Evolutionary conservation across 129 eudicot genomes (phyloP).

Genomic region (Lactuca sativa): DNA sequence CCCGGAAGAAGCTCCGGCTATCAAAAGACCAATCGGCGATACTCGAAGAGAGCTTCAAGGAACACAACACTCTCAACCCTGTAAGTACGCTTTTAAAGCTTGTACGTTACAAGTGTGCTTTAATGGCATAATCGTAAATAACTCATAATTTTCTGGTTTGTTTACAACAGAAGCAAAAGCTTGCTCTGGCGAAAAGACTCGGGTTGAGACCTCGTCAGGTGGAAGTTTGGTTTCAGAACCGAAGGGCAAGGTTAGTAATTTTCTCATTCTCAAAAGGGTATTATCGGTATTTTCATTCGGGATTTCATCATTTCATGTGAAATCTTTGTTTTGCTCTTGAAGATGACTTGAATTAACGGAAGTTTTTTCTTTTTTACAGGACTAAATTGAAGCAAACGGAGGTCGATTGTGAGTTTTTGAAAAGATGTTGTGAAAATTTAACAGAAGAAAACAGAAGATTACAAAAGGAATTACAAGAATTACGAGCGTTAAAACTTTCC

Average conservation of each 20-base stretch:
- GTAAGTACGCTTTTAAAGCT: constrained; percentile 41
- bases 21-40: constrained; percentile 90
- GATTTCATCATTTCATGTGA: background rate
- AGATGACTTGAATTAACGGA: background rate
- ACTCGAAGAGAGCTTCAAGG: constrained; percentile 94
- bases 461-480: constrained; percentile 86
- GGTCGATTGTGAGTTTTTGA: constrained; percentile 88
- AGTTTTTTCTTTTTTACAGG: constrained; percentile 38
- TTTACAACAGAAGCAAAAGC: constrained; percentile 74
- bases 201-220: constrained; percentile 96
- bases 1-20: constrained; percentile 83
- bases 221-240: constrained; percentile 96
- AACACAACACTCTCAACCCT: constrained; percentile 92
- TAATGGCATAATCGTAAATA: constrained; percentile 16
- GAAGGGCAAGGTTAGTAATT: constrained; percentile 88
- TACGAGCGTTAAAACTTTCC: constrained; percentile 75
- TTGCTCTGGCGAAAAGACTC: constrained; percentile 69
- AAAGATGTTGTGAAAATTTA: constrained; percentile 83
- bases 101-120: background rate
- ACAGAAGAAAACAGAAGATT: constrained; percentile 89
- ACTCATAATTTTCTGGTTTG: background rate
- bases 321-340: background rate
- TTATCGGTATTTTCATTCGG: constrained; percentile 11
- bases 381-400: constrained; percentile 95
- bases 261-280: constrained; percentile 12